Base-by-base conservation (phyloP, 257 asterid species). In the Solanum chiquidenum region DNA sequence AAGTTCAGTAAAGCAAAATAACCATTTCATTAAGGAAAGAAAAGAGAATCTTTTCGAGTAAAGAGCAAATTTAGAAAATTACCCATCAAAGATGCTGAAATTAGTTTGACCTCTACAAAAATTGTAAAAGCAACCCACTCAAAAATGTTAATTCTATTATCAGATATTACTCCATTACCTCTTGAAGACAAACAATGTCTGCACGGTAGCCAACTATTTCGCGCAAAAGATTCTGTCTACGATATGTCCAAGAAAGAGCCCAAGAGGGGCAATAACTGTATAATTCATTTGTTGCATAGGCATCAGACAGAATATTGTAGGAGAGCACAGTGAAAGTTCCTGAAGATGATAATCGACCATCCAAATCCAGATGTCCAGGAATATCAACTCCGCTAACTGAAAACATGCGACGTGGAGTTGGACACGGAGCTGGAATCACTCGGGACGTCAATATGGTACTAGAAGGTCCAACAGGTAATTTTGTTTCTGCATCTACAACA, bases 241-340 rank as follows among this genome's bases (percentile, higher is more conserved):
- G 98, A 88, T 97, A 97, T 85, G 99, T 87, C 99, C 99, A 97
- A 68, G 99, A 94, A 87, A 97, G 98, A 77, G 99, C 99, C 99
- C 99, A 97, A 85, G 99, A 74, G 44, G 99, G 99, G 88, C 99
- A 97, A 90, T 96, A 97, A 90, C 92, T 90, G 90, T 94, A 94
- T 71, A 89, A 87, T 88, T 97, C 99, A 62, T 88, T 97, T 25
- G 94, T 84, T n/a, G 98, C 98, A 91, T 90, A 92, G 55, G 92
- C 87, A 74, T 97, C 99, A 2, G 98, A 92, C 73, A 97, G 90
- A 64, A 96, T 95, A 90, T 97, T 97, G 93, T 97, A 97, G 12
- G 99, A 97, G 88, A 97, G 98, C 92, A 97, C 99, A 8, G 98
- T 94, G 90, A 97, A 97, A 73, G 95, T 93, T 92, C 98, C 98